phyloP scores from a whole-genome alignment of 2,329 filamentous ascomycete species.

The Cercospora zeina region DNA sequence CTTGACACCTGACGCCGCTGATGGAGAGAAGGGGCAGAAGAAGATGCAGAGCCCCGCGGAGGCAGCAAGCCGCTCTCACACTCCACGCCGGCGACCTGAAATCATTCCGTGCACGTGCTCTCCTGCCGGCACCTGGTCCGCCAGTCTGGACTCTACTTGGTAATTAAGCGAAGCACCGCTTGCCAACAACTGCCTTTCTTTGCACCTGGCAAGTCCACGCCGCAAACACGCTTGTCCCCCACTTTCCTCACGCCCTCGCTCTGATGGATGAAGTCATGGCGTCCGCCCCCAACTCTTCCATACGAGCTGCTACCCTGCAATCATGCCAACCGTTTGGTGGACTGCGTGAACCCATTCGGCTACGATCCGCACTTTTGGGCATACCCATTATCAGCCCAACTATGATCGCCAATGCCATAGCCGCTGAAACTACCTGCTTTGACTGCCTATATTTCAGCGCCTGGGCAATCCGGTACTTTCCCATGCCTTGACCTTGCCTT shows the following conservation, averaged over 20 bases:
- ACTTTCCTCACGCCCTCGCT: background rate
- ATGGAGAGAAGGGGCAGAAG: no score
- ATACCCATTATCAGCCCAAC: constrained; percentile 12
- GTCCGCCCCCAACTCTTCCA: background rate
- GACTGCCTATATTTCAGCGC: background rate
- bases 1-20: no score
- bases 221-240: background rate
- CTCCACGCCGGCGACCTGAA: background rate
- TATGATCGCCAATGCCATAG: constrained; percentile 13
- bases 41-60: no score
- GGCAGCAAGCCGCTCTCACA: no score
- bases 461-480: background rate
- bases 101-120: constrained; percentile 4
- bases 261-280: background rate
- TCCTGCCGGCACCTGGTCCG: background rate
- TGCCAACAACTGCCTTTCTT: background rate
- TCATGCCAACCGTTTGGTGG: background rate
- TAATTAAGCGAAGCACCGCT: constrained; percentile 2
- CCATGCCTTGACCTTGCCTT: background rate
- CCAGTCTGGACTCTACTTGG: background rate
- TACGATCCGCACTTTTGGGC: constrained; percentile 8
- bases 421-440: background rate
- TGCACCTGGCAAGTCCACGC: background rate
- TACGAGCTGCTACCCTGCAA: background rate
- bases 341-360: constrained; percentile 1